Base-by-base conservation (phyloP, 1,139 yeast genomes). In the Magnusiomyces suaveolens region DNA sequence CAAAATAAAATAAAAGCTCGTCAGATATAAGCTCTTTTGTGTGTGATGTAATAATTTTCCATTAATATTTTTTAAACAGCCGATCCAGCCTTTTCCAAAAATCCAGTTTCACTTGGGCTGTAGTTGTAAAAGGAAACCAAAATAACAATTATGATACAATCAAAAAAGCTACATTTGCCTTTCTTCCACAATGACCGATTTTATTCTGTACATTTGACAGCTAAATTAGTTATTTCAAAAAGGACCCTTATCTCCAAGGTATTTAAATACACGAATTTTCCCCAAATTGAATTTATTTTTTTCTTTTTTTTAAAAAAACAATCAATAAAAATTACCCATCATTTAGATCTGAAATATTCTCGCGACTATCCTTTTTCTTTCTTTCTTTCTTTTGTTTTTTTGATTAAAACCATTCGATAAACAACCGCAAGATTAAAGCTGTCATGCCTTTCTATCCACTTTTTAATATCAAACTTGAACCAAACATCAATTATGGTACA, bases 381-480 rank as follows among this genome's bases (percentile, higher is more conserved):
- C 6, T 29, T 29, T n/a, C n/a, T n/a, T n/a, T n/a, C n/a, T n/a
- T n/a, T n/a, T n/a, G n/a, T n/a, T 29, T 29, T 29, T 6, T 29
- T 12, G 12, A 29, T 6, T 29, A 29, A 29, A 29, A 6, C 33
- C 12, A 29, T 29, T 29, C 33, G 12, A 12, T 29, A 36, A 6
- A 36, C 41, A 18, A 36, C 18, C 16, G 18, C 18, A 36, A 6
- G 16, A 6, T n/a, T 18, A 10, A 6, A 36, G 16, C 8, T 3
- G 16, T 16, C 8, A 53, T 55, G 55, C 53, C 55, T 16, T 55
- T 55, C 36, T 55, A 51, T 23, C 57, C 57, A 21, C 51, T 55
- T 2, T 55, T 55, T 25, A 47, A 55, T 39, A 49, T 55, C n/a
- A 48, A 46, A 25, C 54, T 55, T 16, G 57, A 55, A 23, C 49